Percentiles rank a stretch among this genome's conserved stretches.
Evolutionary conservation across 2,329 filamentous ascomycete species (phyloP).

Genomic region (Elsinoe fawcettii): DNA sequence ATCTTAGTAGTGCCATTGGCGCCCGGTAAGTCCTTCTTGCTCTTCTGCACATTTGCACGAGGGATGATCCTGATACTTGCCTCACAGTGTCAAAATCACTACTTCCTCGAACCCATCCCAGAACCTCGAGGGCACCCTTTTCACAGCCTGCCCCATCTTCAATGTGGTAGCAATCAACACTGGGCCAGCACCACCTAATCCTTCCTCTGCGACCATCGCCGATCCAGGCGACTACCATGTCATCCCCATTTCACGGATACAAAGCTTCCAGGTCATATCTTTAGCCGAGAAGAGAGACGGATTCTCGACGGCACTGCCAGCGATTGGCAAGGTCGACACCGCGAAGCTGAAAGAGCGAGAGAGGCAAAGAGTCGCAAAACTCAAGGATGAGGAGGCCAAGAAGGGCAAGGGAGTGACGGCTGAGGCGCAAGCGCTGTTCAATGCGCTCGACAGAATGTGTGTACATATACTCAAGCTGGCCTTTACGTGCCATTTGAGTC

Average conservation of each 20-base stretch:
- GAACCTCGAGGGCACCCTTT: slow-evolving; percentile 54
- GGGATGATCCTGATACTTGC: neutral
- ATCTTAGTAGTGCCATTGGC: slow-evolving; percentile 53
- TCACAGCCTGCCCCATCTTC: slow-evolving; percentile 53
- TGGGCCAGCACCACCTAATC: slow-evolving; percentile 37
- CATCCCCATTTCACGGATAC: slow-evolving; percentile 53
- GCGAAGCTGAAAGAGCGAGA: slow-evolving; percentile 49
- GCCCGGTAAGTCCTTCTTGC: slow-evolving; percentile 44
- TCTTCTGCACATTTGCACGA: neutral
- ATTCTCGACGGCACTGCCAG: slow-evolving; percentile 33
- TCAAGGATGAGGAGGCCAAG: slow-evolving; percentile 51
- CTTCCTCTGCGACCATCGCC: slow-evolving; percentile 33
- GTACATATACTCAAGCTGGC: slow-evolving; percentile 18
- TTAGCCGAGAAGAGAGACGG: slow-evolving; percentile 32
- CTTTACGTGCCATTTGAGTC: neutral
- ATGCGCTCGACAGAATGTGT: slow-evolving; percentile 52
- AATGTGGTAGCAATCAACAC: slow-evolving; percentile 56
- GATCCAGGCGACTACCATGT: slow-evolving; percentile 52
- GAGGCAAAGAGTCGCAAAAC: slow-evolving; percentile 46
- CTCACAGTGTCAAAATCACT: slow-evolving; percentile 49
- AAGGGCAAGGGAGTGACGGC: slow-evolving; percentile 53
- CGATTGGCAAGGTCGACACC: slow-evolving; percentile 46
- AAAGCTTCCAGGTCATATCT: slow-evolving; percentile 48
- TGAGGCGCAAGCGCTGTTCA: slow-evolving; percentile 57
- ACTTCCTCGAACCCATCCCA: slow-evolving; percentile 44